phyloP scores from a whole-genome alignment of 306 rosid genomes.

The Prinsepia uniflora region DNA sequence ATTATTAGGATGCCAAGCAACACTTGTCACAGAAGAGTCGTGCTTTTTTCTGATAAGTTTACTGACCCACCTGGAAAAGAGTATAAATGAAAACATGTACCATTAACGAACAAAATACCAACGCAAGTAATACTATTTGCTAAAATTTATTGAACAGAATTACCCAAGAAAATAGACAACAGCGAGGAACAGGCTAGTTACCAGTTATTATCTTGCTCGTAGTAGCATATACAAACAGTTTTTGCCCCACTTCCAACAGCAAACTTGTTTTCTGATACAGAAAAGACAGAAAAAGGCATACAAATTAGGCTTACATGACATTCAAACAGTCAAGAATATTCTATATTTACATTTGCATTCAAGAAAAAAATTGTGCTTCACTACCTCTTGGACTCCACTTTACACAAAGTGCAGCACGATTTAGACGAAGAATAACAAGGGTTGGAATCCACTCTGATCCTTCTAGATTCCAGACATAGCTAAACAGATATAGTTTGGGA shows the following conservation, averaged over 20 bases:
- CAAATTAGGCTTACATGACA: slow-evolving; percentile 20
- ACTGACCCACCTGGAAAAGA: slow-evolving; percentile 92
- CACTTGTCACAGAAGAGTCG: slow-evolving; percentile 86
- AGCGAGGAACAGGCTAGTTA: slow-evolving; percentile 25
- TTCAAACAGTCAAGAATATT: not conserved
- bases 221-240: slow-evolving; percentile 92
- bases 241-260: slow-evolving; percentile 99
- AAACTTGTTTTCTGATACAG: slow-evolving; percentile 72
- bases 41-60: slow-evolving; percentile 91
- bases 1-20: slow-evolving; percentile 97
- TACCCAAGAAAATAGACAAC: not conserved
- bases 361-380: slow-evolving; percentile 18
- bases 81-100: slow-evolving; percentile 11
- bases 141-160: not conserved
- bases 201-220: slow-evolving; percentile 97
- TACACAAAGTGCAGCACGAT: slow-evolving; percentile 98
- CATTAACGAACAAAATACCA: not conserved
- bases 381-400: slow-evolving; percentile 97
- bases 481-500: slow-evolving; percentile 25
- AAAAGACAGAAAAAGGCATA: slow-evolving; percentile 24
- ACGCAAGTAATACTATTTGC: not conserved
- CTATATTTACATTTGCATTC: not conserved
- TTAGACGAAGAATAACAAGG: slow-evolving; percentile 85
- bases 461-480: slow-evolving; percentile 96
- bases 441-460: slow-evolving; percentile 95